Percentiles rank a stretch among this genome's conserved stretches.
Conservation (phyloP, 805 yeast species). For the Hanseniaspora occidentalis region DNA sequence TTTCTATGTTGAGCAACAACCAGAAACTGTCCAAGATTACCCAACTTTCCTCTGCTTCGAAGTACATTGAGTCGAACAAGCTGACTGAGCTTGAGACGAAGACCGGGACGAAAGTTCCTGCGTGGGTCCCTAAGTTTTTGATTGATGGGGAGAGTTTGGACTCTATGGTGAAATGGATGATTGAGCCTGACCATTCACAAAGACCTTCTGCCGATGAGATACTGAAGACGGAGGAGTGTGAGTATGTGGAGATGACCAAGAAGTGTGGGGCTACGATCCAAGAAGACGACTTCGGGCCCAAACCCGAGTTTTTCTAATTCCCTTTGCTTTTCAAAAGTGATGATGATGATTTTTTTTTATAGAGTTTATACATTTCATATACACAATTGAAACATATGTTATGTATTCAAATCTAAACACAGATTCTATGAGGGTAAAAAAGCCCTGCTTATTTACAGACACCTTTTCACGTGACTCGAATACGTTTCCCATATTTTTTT, state of each 20-base stretch:
- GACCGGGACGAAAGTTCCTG: conserved; percentile 35
- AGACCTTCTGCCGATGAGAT: conserved; percentile 74
- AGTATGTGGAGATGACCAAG: conserved; percentile 64
- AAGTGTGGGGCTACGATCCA: conserved; percentile 89
- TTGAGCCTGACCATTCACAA: conserved; percentile 64
- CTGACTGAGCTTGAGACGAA: conserved; percentile 6
- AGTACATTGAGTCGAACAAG: conserved; percentile 14
- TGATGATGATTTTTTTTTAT: too few relatives aligned
- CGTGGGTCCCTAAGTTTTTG: conserved; percentile 82
- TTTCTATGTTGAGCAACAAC: conserved; percentile 12
- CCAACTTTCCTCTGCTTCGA: conserved; percentile 17
- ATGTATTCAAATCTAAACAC: too few relatives aligned
- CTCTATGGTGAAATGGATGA: conserved; percentile 75
- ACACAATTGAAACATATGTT: too few relatives aligned
- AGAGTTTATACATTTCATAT: too few relatives aligned
- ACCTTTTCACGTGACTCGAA: too few relatives aligned
- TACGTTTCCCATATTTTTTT: too few relatives aligned
- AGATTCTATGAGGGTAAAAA: too few relatives aligned
- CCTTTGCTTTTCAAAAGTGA: background rate
- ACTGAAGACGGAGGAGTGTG: conserved; percentile 60
- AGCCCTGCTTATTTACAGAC: too few relatives aligned
- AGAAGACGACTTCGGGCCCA: conserved; percentile 93
- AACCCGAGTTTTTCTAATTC: conserved; percentile 31
- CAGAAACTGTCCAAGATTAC: conserved; percentile 15
- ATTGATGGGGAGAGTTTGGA: conserved; percentile 66